Conservation (phyloP, 768 basidiomycete genomes). For the Mycena kentingensis region DNA sequence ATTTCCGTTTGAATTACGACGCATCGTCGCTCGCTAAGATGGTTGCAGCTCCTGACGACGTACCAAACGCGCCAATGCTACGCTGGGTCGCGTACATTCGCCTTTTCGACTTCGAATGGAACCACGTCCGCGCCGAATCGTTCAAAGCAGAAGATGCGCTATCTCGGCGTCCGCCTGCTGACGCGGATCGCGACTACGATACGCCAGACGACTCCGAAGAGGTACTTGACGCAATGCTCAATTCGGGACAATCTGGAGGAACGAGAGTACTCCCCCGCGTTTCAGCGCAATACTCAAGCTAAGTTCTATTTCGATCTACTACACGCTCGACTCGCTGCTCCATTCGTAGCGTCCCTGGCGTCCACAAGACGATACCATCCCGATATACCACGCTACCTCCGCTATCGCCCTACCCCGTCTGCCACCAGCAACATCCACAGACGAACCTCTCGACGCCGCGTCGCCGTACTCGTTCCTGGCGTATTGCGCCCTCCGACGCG, state of each 20-base stretch:
- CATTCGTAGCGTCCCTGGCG: not conserved
- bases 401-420: not conserved
- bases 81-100: slow-evolving; percentile 40
- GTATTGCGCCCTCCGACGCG: not conserved
- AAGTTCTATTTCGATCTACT: not conserved
- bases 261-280: not conserved
- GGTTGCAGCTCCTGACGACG: slow-evolving; percentile 37
- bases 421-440: too few relatives aligned
- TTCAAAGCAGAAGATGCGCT: slow-evolving; percentile 32
- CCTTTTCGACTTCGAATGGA: slow-evolving; percentile 38
- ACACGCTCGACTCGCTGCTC: not conserved
- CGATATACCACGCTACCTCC: not conserved
- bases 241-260: not conserved
- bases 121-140: slow-evolving; percentile 35
- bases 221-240: slow-evolving; percentile 29
- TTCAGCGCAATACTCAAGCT: not conserved
- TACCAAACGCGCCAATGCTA: slow-evolving; percentile 37
- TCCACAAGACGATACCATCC: not conserved
- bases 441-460: not conserved
- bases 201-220: slow-evolving; percentile 33
- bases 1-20: slow-evolving; percentile 37
- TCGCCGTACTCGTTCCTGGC: not conserved
- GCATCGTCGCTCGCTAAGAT: slow-evolving; percentile 38
- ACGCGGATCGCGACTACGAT: slow-evolving; percentile 13
- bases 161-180: slow-evolving; percentile 25